phyloP scores from a whole-genome alignment of 352 stramenopile species.

The Phytophthora idaei region DNA sequence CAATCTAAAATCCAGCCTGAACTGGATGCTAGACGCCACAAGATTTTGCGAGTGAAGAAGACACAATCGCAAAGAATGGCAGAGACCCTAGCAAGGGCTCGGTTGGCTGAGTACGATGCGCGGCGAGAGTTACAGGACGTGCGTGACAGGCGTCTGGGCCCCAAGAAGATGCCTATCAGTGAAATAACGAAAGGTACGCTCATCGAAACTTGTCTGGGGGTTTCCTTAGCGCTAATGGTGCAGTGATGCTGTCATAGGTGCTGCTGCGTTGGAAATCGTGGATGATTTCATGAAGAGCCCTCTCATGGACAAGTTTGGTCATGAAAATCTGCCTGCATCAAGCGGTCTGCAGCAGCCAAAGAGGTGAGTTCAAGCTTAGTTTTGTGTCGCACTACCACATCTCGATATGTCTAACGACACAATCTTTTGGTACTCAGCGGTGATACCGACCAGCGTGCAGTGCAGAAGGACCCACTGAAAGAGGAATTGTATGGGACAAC shows the following conservation, averaged over 20 bases:
- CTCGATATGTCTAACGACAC: constrained; percentile 1
- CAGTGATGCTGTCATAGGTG: constrained; percentile 40
- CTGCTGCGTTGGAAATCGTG: constrained; percentile 80
- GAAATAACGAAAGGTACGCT: constrained; percentile 63
- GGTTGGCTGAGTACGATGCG: constrained; percentile 66
- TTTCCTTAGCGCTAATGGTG: neutral
- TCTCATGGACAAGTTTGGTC: constrained; percentile 70
- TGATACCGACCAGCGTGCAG: neutral
- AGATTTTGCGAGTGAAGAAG: constrained; percentile 77
- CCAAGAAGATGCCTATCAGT: constrained; percentile 50
- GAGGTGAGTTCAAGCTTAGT: constrained; percentile 20
- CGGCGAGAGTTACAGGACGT: constrained; percentile 36
- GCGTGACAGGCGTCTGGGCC: constrained; percentile 17
- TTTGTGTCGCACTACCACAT: neutral
- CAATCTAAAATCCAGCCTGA: constrained; percentile 73
- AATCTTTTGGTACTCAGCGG: constrained; percentile 1
- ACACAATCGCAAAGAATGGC: constrained; percentile 79
- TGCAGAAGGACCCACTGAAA: constrained; percentile 46
- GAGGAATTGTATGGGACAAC: constrained; percentile 69
- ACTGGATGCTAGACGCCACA: constrained; percentile 54
- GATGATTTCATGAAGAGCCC: constrained; percentile 80
- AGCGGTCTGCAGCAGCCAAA: neutral
- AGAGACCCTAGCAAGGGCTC: constrained; percentile 58
- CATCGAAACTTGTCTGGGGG: neutral
- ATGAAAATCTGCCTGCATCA: constrained; percentile 1